Conservation (phyloP, 352 stramenopile species). For the Aphanomyces invadans region DNA sequence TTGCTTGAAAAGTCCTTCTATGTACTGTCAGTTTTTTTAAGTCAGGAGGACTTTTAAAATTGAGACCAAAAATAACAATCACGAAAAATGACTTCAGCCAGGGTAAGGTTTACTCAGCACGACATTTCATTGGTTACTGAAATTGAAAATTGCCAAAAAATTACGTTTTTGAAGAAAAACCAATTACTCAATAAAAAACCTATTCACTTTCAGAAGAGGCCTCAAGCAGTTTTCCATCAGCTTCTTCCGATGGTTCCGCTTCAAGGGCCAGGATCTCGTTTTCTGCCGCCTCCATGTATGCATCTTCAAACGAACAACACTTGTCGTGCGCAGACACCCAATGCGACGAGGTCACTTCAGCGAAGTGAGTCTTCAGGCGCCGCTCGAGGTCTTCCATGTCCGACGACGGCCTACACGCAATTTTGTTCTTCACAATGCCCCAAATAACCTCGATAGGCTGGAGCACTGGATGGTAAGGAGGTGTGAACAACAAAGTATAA, state of each 20-base stretch:
- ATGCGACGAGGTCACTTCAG: not conserved
- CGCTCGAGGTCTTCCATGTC: slow-evolving; percentile 12
- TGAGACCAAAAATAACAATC: no score
- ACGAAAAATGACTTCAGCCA: no score
- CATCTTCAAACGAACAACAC: not conserved
- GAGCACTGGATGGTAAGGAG: slow-evolving; percentile 17
- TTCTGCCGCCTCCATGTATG: not conserved
- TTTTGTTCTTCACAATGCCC: slow-evolving; percentile 21
- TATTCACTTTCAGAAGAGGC: no score
- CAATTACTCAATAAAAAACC: no score
- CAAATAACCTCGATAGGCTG: slow-evolving; percentile 24
- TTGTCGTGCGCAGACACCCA: not conserved
- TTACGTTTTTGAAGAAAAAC: no score
- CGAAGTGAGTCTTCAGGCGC: not conserved
- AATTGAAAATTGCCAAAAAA: no score
- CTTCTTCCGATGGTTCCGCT: not conserved
- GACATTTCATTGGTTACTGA: no score
- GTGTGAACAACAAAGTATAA: slow-evolving; percentile 16
- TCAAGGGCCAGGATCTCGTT: not conserved
- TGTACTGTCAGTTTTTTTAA: no score
- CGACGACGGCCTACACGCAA: slow-evolving; percentile 4
- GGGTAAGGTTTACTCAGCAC: no score
- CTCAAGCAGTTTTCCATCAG: no score
- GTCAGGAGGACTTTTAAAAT: no score
- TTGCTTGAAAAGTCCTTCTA: no score